Evolutionary conservation across 331 rosid genomes (phyloP), one percentile per base, ranked within the genome.

Genomic region (Ulmus americana): DNA sequence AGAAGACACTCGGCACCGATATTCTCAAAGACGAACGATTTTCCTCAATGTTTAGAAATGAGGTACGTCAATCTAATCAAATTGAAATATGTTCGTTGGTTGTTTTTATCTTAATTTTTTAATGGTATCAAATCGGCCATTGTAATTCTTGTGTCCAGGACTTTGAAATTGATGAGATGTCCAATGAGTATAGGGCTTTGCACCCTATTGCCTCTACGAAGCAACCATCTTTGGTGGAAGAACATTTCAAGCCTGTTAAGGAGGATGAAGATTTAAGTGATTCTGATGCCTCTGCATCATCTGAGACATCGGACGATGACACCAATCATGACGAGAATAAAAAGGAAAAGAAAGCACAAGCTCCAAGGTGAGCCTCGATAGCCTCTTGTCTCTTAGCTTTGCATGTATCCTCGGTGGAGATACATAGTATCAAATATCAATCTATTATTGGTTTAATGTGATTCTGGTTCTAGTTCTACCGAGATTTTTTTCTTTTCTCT

Each of bases 171-270:
- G 80, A 89, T 52, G 89, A 82, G 80, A 4, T 64, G 45, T 92
- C 98, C 0, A 63, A 72, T 61, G 97, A 92, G 70, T 92, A 86
- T 79, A 61, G 82, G 70, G 90, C 95, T 22, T 75, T 89, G 70
- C 97, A 92, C 76, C 98, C 98, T 28, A 69, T 85, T 76, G 75
- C 94, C 76, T 81, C 96, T 69, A 81, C 77, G 60, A 88, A 85
- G 84, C 90, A 85, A 68, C 79, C 84, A 64, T 89, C 94, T 60
- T 65, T 92, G 57, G 71, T 80, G 64, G 77, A 80, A 4, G 98
- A 92, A 70, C 95, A 92, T 79, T 92, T 92, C 73, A 88, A 86
- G 63, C 85, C 89, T 67, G 76, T 79, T 44, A 61, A 69, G 79
- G 88, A 86, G 6, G 94, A 83, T 62, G 89, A 81, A 50, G 78